phyloP scores from a whole-genome alignment of 352 stramenopile species.

The Peronospora farinosa region DNA sequence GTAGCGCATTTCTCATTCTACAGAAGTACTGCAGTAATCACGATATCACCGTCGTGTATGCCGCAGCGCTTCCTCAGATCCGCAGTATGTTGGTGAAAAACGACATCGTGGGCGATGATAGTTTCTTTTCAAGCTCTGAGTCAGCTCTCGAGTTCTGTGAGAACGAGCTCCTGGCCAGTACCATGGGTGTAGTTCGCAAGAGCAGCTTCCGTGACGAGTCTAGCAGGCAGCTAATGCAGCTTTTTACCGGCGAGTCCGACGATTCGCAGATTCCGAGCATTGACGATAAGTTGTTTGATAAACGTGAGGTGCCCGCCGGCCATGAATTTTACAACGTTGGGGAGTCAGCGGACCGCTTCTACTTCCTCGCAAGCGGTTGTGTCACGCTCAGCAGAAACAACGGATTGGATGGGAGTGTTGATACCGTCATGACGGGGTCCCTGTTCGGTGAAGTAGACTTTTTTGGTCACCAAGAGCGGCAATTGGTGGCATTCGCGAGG shows the following conservation, averaged over 20 bases:
- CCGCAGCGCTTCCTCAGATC: conserved; percentile 49
- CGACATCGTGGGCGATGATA: conserved; percentile 39
- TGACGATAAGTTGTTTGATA: conserved; percentile 44
- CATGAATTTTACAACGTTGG: conserved; percentile 58
- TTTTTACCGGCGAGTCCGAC: conserved; percentile 55
- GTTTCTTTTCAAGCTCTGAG: conserved; percentile 58
- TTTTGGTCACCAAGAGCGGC: conserved; percentile 50
- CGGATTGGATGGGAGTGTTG: conserved; percentile 27
- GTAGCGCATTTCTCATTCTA: conserved; percentile 73
- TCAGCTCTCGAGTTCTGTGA: conserved; percentile 67
- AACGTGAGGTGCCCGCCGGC: conserved; percentile 32
- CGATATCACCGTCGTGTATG: conserved; percentile 57
- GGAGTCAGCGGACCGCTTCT: conserved; percentile 46
- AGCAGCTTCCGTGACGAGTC: conserved; percentile 32
- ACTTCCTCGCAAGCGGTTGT: conserved; percentile 52
- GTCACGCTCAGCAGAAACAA: conserved; percentile 42
- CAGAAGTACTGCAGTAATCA: conserved; percentile 67
- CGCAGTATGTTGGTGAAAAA: conserved; percentile 49
- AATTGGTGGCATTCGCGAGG: conserved; percentile 35
- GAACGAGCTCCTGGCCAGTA: conserved; percentile 36
- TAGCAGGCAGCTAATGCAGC: conserved; percentile 42
- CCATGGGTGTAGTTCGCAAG: neutral
- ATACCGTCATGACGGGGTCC: conserved; percentile 39
- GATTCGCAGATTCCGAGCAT: conserved; percentile 12
- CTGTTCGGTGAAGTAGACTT: conserved; percentile 81